Base-by-base conservation (phyloP, 2,329 filamentous ascomycete species). In the Seiridium unicorne region DNA sequence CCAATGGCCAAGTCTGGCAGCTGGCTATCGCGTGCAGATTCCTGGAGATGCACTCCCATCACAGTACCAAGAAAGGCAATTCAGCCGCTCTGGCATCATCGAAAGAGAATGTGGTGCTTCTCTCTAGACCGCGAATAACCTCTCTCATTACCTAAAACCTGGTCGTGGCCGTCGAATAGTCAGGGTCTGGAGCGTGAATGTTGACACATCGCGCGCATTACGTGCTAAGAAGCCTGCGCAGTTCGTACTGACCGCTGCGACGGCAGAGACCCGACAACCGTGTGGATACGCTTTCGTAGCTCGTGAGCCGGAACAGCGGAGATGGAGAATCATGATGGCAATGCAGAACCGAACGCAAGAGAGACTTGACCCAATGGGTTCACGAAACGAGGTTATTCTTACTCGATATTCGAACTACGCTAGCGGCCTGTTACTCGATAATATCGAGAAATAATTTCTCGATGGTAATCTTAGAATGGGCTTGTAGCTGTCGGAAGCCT, bases 361-460 rank as follows among this genome's bases (percentile, higher is more conserved):
- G 11, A n/a, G 58, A 49, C 32, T 8, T 60, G 63, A 40, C 64
- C 61, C 44, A 58, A 69, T 68, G 55, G 44, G 64, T 64, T 36
- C 44, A 13, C 40, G 53, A 65, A 62, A 60, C 61, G 68, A 70
- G 60, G 67, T 59, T 64, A 65, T 69, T 68, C 63, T 63, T 63
- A 64, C 58, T 66, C 62, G 62, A 63, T 58, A 26, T 51, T 58
- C 51, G 40, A 44, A 18, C 38, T 9, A 51, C 26, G 34, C n/a
- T 34, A 38, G 18, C 32, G 11, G 10, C 11, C 26, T 26, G 64
- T 70, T 71, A 66, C 65, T 70, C 67, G 68, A 70, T 65, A 62
- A 47, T 44, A 70, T 68, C 65, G 65, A 65, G 64, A 63, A 66
- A 70, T 63, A 4, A 61, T 66, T 65, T 66, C 63, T 66, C 65